These are phyloP conservation scores for Lachancea fermentati DNA, from an alignment of 805 yeast genomes.

Conservation along the genomic window DNA sequence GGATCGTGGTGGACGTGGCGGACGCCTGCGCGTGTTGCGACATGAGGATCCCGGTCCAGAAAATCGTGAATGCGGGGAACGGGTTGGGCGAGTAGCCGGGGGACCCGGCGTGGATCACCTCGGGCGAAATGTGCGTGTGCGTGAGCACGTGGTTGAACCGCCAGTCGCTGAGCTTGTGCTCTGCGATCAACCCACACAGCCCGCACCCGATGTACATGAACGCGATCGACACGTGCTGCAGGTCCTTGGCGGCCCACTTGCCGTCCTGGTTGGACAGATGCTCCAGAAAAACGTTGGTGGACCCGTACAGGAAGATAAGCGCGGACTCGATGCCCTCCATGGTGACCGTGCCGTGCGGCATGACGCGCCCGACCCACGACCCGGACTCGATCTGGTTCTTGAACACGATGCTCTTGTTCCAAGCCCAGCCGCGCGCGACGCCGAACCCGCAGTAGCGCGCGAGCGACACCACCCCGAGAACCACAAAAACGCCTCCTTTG, in stretches of 20 bases:
- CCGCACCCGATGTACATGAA: slow-evolving; percentile 91
- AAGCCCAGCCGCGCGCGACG: slow-evolving; percentile 74
- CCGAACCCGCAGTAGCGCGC: slow-evolving; percentile 86
- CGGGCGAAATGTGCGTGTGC: slow-evolving; percentile 25
- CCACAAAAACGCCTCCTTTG: slow-evolving; percentile 86
- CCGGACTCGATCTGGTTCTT: slow-evolving; percentile 24
- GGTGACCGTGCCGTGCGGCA: slow-evolving; percentile 44
- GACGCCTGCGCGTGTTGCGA: slow-evolving; percentile 90
- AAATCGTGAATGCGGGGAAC: slow-evolving; percentile 86
- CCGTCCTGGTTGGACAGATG: slow-evolving; percentile 78
- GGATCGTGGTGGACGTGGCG: slow-evolving; percentile 68
- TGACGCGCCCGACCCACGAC: slow-evolving; percentile 24
- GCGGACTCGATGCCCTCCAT: slow-evolving; percentile 84
- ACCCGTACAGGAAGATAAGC: slow-evolving; percentile 80
- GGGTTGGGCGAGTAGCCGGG: slow-evolving; percentile 91
- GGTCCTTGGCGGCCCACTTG: slow-evolving; percentile 81
- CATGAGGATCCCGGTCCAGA: slow-evolving; percentile 96
- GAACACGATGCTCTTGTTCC: slow-evolving; percentile 54
- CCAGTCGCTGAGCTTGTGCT: slow-evolving; percentile 59
- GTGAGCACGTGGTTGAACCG: slow-evolving; percentile 40
- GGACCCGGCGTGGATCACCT: slow-evolving; percentile 35
- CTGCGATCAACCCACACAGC: slow-evolving; percentile 80
- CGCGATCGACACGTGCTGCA: slow-evolving; percentile 88
- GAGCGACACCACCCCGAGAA: slow-evolving; percentile 71
- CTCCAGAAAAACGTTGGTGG: slow-evolving; percentile 85